Percentiles rank a stretch among this genome's conserved stretches.
These are phyloP conservation scores for Hypsizygus marmoreus DNA, from an alignment of 768 basidiomycete genomes.

Conservation along the genomic window DNA sequence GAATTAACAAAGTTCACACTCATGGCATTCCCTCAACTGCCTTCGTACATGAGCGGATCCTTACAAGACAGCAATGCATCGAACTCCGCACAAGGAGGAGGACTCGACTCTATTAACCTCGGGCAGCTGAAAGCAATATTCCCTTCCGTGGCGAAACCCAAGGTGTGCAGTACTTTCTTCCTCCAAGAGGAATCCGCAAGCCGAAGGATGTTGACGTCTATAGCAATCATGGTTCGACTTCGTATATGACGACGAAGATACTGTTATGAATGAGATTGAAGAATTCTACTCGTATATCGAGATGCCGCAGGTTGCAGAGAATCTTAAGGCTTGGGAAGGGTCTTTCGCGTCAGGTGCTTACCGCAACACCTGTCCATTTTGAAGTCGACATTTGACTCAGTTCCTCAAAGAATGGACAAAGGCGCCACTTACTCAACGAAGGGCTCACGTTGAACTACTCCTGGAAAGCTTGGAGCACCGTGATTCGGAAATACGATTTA, in stretches of 20 bases:
- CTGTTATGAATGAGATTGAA: constrained; percentile 92
- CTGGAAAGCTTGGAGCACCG: constrained; percentile 88
- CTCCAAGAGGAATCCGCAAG: constrained; percentile 7
- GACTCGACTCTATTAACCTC: constrained; percentile 74
- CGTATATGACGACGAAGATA: constrained; percentile 95
- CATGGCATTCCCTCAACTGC: constrained; percentile 30
- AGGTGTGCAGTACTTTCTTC: constrained; percentile 44
- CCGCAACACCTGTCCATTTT: constrained; percentile 1
- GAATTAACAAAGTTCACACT: neutral
- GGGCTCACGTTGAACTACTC: constrained; percentile 74
- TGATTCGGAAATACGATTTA: constrained; percentile 81
- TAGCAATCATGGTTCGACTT: constrained; percentile 91
- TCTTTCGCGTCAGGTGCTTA: constrained; percentile 75
- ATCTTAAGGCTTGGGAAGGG: constrained; percentile 84
- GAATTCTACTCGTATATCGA: constrained; percentile 99
- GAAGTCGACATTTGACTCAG: constrained; percentile 10
- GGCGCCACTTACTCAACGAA: constrained; percentile 59
- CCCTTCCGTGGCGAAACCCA: constrained; percentile 68
- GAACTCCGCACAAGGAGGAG: constrained; percentile 35
- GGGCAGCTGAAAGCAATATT: constrained; percentile 81
- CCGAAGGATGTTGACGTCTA: constrained; percentile 15
- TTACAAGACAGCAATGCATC: constrained; percentile 25
- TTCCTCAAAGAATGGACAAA: constrained; percentile 70
- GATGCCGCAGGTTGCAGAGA: constrained; percentile 87
- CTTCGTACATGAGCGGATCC: constrained; percentile 28